A percentile compares a stretch with the other conserved stretches of the same genome.
Evolutionary conservation across 2,329 filamentous ascomycete species (phyloP).

Genomic region (Chrysoporthe puriensis): DNA sequence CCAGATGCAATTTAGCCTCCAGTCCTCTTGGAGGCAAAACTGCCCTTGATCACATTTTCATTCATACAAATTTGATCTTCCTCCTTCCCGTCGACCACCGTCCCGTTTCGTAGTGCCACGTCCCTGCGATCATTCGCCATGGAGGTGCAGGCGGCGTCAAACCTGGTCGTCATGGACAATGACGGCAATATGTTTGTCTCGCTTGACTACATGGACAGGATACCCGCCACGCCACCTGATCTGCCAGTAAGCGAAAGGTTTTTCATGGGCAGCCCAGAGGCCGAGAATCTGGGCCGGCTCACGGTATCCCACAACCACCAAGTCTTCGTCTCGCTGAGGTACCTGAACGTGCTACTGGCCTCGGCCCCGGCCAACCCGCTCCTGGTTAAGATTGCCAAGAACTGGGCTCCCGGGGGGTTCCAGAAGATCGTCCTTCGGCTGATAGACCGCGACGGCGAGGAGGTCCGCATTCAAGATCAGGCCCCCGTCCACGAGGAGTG

Average conservation of each 20-base stretch:
- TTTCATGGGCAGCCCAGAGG: neutral
- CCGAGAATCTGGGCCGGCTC: neutral
- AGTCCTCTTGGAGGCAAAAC: neutral
- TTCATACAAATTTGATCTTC: neutral
- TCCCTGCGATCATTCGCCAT: neutral
- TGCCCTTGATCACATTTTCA: neutral
- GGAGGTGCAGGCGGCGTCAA: neutral
- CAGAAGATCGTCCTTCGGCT: neutral
- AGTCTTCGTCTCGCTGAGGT: neutral
- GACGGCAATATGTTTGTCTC: neutral
- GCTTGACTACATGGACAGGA: constrained; percentile 3
- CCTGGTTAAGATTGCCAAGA: neutral
- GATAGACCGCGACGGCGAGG: neutral
- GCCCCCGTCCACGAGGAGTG: too few species aligned
- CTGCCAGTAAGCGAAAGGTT: neutral
- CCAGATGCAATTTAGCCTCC: neutral
- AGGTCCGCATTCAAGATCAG: neutral
- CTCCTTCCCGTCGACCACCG: too few species aligned
- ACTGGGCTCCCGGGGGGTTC: neutral
- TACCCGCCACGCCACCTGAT: neutral
- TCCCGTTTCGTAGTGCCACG: neutral
- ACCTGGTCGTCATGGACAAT: constrained; percentile 8
- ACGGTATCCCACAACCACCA: neutral
- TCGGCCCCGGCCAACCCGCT: neutral
- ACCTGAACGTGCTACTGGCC: neutral